Base-by-base conservation (phyloP, 2,329 filamentous ascomycete genomes). In the Fusarium tupiense region DNA sequence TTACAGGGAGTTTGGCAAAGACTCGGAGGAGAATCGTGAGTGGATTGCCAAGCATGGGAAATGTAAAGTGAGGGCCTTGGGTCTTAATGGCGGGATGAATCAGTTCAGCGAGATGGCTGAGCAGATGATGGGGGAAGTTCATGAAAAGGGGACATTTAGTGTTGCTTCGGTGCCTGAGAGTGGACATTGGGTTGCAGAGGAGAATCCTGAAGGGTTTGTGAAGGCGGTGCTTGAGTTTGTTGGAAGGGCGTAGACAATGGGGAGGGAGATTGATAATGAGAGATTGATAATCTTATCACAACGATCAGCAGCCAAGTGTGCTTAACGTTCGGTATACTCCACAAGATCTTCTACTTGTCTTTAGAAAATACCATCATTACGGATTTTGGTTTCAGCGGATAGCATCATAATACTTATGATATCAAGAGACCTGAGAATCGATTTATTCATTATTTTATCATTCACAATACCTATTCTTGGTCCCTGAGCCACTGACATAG, bases 231-330 rank as follows among this genome's bases (percentile, higher is more conserved):
- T 72, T 43, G 64, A 69, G 8, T 69, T 72, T 46, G 26, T 72
- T 31, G 54, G 40, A 31, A 64, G 58, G 35, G 40, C 49, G 33
- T 67, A 38, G 46, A 37, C 35, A 37, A 37, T 37, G 35, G 6
- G 29, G 29, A 11, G 31, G 24, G 37, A 41, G 26, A 64, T 35
- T 22, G 57, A 31, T 35, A 40, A 56, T 37, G 13, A 22, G 17
- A 16, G n/a, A 53, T 47, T 50, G 71, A 74, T 74, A 69, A 74
- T 72, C 71, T 72, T 74, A 74, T 74, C 71, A 33, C 54, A 71
- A 47, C 29, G n/a, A 73, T 74, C 72, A 52, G 17, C 41, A 44
- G 26, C 40, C 52, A 14, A 29, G n/a, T 5, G 7, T 29, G 11
- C 24, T 54, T 17, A 24, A 35, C 22, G 31, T 35, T n/a, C n/a